A percentile compares a stretch with the other conserved stretches of the same genome.
These are phyloP conservation scores for Ormosia semicastrata DNA, from an alignment of 306 rosid species.

Conservation along the genomic window DNA sequence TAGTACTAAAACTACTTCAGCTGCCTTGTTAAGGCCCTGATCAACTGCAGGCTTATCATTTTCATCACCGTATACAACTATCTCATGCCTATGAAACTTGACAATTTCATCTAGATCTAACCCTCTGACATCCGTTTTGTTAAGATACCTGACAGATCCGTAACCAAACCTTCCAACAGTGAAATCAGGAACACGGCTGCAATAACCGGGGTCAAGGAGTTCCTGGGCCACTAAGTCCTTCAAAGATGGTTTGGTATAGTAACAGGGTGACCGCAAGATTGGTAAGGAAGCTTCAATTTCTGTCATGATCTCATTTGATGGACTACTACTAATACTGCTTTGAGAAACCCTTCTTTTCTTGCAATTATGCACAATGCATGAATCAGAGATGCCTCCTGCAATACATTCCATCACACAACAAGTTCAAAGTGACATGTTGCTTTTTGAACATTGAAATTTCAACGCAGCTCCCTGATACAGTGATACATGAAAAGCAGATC, in stretches of 20 bases:
- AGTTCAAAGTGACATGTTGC: constrained; percentile 20
- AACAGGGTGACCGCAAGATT: constrained; percentile 44
- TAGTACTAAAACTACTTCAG: constrained; percentile 83
- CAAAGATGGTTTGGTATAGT: constrained; percentile 62
- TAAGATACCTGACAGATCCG: constrained; percentile 70
- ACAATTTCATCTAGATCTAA: constrained; percentile 63
- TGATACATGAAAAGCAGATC: neutral
- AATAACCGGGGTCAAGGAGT: constrained; percentile 67
- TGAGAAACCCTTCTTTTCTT: constrained; percentile 57
- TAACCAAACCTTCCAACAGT: constrained; percentile 75
- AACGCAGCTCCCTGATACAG: neutral
- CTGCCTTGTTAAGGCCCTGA: constrained; percentile 82
- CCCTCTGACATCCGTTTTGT: constrained; percentile 68
- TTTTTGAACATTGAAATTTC: constrained; percentile 16
- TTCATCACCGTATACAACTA: constrained; percentile 72
- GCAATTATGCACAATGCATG: constrained; percentile 23
- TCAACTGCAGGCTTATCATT: constrained; percentile 72
- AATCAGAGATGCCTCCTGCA: constrained; percentile 35
- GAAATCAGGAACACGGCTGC: constrained; percentile 62
- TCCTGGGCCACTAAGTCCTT: constrained; percentile 53
- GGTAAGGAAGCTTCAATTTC: constrained; percentile 51
- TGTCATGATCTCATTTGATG: constrained; percentile 30
- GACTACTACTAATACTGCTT: neutral
- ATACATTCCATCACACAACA: constrained; percentile 39
- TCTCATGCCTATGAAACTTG: constrained; percentile 64